Base-by-base conservation (phyloP, 352 stramenopile genomes). In the Phytophthora pluvialis region DNA sequence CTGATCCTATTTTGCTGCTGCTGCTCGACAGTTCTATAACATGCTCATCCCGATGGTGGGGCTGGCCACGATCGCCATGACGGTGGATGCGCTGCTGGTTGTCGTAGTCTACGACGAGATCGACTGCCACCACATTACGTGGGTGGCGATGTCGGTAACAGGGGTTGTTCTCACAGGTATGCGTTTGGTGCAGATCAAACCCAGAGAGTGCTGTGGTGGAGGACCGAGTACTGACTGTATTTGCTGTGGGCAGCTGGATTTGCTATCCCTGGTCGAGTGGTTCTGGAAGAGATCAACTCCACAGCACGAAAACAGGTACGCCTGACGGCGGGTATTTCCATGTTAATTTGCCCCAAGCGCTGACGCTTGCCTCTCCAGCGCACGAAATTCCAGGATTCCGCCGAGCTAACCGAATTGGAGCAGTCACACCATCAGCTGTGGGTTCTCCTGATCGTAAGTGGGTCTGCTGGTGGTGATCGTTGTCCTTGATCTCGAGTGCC, bases 361-460 rank as follows among this genome's bases (percentile, higher is more conserved):
- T 58, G 1, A 40, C 12, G 9, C 26, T 44, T 18, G 21, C 6
- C 35, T 32, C 4, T 29, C 9, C 18, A 64, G 54, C 39, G 77
- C 62, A 65, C 77, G 64, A 81, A 80, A 50, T 81, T 72, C 40
- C 50, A 84, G n/a, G 51, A 76, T 21, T 80, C 74, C 0, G 50
- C 49, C 10, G 58, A 70, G 5, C 55, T 81, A 13, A 67, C 59
- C 5, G 83, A 92, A 64, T 55, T 92, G 28, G 77, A 90, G 58
- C 79, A 90, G 51, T 88, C 81, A 32, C 78, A 92, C 38, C 72
- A 87, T 33, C 83, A 90, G 49, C 75, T 92, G 2, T 92, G 81
- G 79, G 61, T 80, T 11, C 79, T 91, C 2, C 52, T 91, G 31
- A 58, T 90, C 45, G 83, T 92, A 78, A 49, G 78, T 67, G 10